A percentile compares a stretch with the other conserved stretches of the same genome.
Evolutionary conservation across 768 basidiomycete species (phyloP).

Genomic region (Amanita phalloides): DNA sequence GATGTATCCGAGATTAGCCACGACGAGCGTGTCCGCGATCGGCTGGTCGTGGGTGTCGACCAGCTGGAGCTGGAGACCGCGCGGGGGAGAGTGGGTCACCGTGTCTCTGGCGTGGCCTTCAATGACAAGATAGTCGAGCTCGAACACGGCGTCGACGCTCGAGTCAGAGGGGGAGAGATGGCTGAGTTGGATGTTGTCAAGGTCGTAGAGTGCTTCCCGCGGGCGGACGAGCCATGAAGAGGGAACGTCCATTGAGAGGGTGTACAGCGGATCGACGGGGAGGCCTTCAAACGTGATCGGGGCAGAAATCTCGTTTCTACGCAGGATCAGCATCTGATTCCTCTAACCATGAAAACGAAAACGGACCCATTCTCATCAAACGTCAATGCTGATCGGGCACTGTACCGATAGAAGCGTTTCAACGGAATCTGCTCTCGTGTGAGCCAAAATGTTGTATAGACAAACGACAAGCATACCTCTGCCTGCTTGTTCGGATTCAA

Average conservation of each 20-base stretch:
- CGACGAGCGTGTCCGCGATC: constrained; percentile 84
- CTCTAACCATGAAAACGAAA: not conserved
- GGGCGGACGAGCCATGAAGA: constrained; percentile 92
- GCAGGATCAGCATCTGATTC: not conserved
- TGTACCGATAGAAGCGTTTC: constrained; percentile 88
- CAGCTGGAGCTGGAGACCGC: constrained; percentile 88
- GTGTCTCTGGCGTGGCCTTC: constrained; percentile 90
- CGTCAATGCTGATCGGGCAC: constrained; percentile 37
- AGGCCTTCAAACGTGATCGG: constrained; percentile 58
- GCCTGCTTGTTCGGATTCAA: constrained; percentile 57
- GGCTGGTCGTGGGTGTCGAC: constrained; percentile 29
- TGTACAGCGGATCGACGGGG: constrained; percentile 84
- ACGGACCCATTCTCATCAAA: constrained; percentile 70
- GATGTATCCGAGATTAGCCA: constrained; percentile 91
- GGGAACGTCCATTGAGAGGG: constrained; percentile 87
- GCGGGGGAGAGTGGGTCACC: constrained; percentile 54
- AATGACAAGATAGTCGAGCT: constrained; percentile 83
- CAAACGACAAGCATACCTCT: constrained; percentile 41
- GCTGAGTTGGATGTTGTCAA: constrained; percentile 89
- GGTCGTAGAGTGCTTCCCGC: constrained; percentile 77
- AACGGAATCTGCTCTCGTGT: constrained; percentile 55
- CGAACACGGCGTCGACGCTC: constrained; percentile 71
- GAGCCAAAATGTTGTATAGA: not conserved
- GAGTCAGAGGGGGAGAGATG: constrained; percentile 48
- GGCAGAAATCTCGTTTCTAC: constrained; percentile 48